Percentiles rank a stretch among this genome's conserved stretches.
phyloP scores from a whole-genome alignment of 2,329 filamentous ascomycete genomes.

The Rhynchosporium graminicola region DNA sequence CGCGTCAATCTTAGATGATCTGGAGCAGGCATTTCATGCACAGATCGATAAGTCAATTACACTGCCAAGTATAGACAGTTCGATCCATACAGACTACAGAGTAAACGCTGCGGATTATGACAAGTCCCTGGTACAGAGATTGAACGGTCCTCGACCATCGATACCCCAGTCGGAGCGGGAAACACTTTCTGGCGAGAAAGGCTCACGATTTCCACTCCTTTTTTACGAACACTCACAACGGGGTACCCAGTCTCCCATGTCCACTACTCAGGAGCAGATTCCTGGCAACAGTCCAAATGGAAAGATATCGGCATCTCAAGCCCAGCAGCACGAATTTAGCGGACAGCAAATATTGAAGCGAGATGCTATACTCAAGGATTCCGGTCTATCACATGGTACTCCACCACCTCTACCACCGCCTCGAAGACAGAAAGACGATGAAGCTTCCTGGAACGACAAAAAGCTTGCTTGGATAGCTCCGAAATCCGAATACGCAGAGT shows the following conservation, averaged over 20 bases:
- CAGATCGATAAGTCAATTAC: not conserved
- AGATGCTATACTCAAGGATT: not conserved
- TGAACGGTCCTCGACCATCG: not conserved
- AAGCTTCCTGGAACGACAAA: constrained; percentile 2
- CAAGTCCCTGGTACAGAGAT: constrained; percentile 7
- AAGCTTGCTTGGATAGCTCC: constrained; percentile 10
- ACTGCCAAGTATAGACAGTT: not conserved
- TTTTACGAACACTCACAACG: not conserved
- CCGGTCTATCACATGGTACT: not conserved
- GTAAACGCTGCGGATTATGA: constrained; percentile 2
- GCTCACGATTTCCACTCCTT: no score
- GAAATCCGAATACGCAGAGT: constrained; percentile 4
- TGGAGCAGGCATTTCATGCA: not conserved
- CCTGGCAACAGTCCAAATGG: not conserved
- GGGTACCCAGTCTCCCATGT: not conserved
- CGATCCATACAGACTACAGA: not conserved
- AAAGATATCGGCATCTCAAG: not conserved
- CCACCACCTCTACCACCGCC: not conserved
- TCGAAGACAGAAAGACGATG: not conserved
- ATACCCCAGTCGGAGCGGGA: not conserved
- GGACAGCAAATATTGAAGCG: constrained; percentile 1
- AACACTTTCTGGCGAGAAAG: not conserved
- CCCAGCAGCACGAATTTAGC: not conserved
- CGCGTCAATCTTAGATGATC: not conserved
- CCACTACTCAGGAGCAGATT: not conserved